phyloP scores from a whole-genome alignment of 495 filamentous ascomycete genomes.

The Bathelium albidoporum region DNA sequence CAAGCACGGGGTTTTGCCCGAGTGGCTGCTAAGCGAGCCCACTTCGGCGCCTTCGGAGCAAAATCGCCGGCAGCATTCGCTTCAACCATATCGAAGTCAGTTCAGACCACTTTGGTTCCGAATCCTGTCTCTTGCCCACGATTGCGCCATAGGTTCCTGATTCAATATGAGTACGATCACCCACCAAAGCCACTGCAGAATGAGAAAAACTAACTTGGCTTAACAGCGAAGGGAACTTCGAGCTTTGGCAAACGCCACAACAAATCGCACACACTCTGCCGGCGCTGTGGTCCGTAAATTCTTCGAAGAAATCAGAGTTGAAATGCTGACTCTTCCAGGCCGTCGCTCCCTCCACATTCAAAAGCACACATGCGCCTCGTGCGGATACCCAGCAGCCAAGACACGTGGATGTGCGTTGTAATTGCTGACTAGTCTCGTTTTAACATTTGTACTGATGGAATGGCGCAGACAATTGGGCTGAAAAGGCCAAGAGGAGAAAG shows the following conservation, averaged over 20 bases:
- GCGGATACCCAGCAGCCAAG: slow-evolving; percentile 95
- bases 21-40: slow-evolving; percentile 4
- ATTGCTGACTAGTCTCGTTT: neutral
- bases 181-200: neutral
- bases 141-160: neutral
- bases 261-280: slow-evolving; percentile 98
- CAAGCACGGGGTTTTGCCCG: neutral
- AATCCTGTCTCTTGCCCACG: neutral
- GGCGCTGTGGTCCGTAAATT: slow-evolving; percentile 73
- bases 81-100: neutral
- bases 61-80: neutral
- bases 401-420: slow-evolving; percentile 87
- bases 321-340: slow-evolving; percentile 44
- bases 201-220: slow-evolving; percentile 4
- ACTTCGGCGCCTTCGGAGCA: neutral
- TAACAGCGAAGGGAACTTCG: slow-evolving; percentile 81
- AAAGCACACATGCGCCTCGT: slow-evolving; percentile 95
- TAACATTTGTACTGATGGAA: slow-evolving; percentile 6
- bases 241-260: slow-evolving; percentile 98
- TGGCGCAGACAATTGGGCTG: slow-evolving; percentile 86
- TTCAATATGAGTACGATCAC: slow-evolving; percentile 21
- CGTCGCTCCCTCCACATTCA: slow-evolving; percentile 97
- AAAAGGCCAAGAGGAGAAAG: slow-evolving; percentile 99
- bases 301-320: slow-evolving; percentile 17
- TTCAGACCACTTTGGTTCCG: no score